Base-by-base conservation (phyloP, 2,329 filamentous ascomycete genomes). In the Sphaerulina vaccinii region DNA sequence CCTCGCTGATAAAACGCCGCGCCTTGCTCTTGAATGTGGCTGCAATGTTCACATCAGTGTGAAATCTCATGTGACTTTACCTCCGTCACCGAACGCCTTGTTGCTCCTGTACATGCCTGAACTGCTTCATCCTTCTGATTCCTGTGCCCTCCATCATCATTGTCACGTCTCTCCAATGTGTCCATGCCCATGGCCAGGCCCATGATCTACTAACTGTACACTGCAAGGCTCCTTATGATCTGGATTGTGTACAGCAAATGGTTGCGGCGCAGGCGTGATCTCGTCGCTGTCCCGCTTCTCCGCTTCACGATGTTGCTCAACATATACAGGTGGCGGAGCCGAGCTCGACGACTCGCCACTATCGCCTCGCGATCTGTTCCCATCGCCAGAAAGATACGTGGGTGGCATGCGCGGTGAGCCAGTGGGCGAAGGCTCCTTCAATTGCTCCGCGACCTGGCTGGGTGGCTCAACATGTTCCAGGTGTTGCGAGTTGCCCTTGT, bases 401-500 rank as follows among this genome's bases (percentile, higher is more conserved):
- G 56, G 51, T 21, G 45, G 18, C n/a, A 54, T 22, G 13, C 41
- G 44, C 8, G 50, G 52, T 2, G 57, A 59, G 8, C 50, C 54
- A 2, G 52, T 57, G 5, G 54, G 51, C 18, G 51, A 54, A 18
- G 56, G 58, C 46, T 62, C 59, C 37, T 61, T 62, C 8, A 62
- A 29, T 16, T 60, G 38, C 13, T 56, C 53, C 22, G 60, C 59
- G 7, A 54, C 52, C 44, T 52, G 49, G 11, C 33, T 41, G 13
- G 33, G 29, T 2, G 54, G 23, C 10, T 54, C 48, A n/a, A 59
- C 60, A 42, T 67, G 65, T 52, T 75, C 75, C 38, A 73, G 70
- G 44, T 72, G 68, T 55, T 73, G 68, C 8, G 52, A 51, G 43
- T 68, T 56, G 7, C 65, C 66, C 51, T 79, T 76, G 36, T 84